Evolutionary conservation across 352 stramenopile species (phyloP).

Genomic region (Globisporangium viniferum): DNA sequence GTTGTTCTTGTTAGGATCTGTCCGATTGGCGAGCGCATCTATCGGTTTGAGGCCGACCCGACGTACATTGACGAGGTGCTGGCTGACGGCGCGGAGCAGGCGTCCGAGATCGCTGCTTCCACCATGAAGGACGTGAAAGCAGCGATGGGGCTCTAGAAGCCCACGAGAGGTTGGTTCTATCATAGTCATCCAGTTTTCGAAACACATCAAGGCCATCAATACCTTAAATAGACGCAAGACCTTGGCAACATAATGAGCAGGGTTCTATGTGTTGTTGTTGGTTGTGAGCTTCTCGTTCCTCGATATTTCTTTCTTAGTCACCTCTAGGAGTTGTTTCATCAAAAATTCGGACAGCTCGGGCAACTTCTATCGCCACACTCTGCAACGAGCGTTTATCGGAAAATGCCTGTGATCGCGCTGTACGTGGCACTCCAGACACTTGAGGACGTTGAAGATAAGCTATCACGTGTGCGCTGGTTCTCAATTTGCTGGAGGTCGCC

Average conservation of each 20-base stretch:
- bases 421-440: constrained; percentile 19
- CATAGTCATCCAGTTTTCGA: background rate
- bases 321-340: background rate
- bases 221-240: background rate
- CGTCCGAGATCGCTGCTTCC: constrained; percentile 51
- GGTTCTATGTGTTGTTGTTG: background rate
- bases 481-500: constrained; percentile 12
- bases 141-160: constrained; percentile 56
- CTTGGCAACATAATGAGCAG: background rate
- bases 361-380: too few species aligned
- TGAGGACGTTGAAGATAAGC: constrained; percentile 1
- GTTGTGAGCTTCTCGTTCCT: background rate
- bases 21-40: constrained; percentile 94
- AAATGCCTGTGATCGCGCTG: constrained; percentile 29
- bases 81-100: constrained; percentile 72
- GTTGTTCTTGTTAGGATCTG: constrained; percentile 52
- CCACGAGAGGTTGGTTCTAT: too few species aligned
- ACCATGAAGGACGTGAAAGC: constrained; percentile 79
- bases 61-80: constrained; percentile 90
- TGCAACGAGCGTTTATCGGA: constrained; percentile 25
- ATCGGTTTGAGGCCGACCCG: constrained; percentile 89
- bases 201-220: background rate
- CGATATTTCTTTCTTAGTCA: background rate
- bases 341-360: too few species aligned
- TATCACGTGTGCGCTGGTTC: constrained; percentile 12